Base-by-base conservation (phyloP, 345 rosid genomes). In the Eucalyptus sp. region DNA sequence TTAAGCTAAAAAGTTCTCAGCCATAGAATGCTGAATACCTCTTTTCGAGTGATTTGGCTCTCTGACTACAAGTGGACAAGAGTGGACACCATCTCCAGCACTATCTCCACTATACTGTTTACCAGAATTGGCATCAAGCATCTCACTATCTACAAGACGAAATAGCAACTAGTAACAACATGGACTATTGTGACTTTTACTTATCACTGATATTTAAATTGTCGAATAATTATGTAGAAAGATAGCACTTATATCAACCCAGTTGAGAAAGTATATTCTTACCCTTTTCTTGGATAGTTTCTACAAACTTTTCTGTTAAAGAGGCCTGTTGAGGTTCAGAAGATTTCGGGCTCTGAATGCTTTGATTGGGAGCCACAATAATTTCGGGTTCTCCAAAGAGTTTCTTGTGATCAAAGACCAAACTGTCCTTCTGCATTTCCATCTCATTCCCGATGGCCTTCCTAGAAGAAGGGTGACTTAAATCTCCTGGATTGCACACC, bases 241-340 rank as follows among this genome's bases (percentile, higher is more conserved):
- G 83, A 46, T 43, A 76, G 46, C 27, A 37, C 46, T 22, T 76
- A 11, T 18, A 76, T 37, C 43, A 76, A 76, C 48, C 83, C 46
- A 37, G 7, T 37, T 2, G 9, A 76, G 48, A 37, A 76, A 76
- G 27, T 20, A 87, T 51, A 66, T 88, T 91, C 81, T 68, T 89
- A 86, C 87, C 51, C 37, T 49, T 88, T 89, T 89, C 94, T 12
- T 68, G 81, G 76, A 90, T 27, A 87, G 87, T 54, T 87, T 87
- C 94, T 54, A 44, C 76, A 25, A 29, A 86, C 66, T 91, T 89
- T 68, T 93, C 92, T 88, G 81, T 90, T 17, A 66, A 52, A 89
- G 92, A 88, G 76, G 84, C 52, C 10, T n/a, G 79, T 86, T 68
- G 81, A 81, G 89, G 90, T 84, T 93, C 91, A 64, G 93, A 86